Conservation (phyloP, 495 filamentous ascomycete genomes). For the Penicillium bovifimosum region DNA sequence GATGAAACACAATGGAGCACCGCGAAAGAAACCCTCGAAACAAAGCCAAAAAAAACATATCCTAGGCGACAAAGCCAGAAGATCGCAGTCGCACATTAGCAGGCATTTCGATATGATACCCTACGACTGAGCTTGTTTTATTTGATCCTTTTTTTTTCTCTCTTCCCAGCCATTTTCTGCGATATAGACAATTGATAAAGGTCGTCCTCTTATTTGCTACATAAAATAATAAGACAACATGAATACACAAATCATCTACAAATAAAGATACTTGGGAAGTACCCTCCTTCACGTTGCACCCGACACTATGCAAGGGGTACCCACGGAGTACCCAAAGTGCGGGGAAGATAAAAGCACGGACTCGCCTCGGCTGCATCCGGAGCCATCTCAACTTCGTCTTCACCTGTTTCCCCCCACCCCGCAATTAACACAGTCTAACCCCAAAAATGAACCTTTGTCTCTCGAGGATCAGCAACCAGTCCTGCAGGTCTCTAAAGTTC, state of each 20-base stretch:
- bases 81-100: slow-evolving; percentile 45
- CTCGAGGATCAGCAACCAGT: background rate
- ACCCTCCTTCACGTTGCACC: background rate
- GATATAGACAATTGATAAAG: slow-evolving; percentile 12
- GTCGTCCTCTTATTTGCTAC: background rate
- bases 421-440: background rate
- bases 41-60: slow-evolving; percentile 18
- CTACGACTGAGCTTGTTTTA: slow-evolving; percentile 40
- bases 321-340: background rate
- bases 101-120: slow-evolving; percentile 50
- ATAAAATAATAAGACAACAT: no score
- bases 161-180: slow-evolving; percentile 20
- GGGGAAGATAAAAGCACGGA: slow-evolving; percentile 8
- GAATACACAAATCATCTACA: no score
- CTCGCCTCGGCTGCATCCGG: slow-evolving; percentile 3
- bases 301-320: background rate
- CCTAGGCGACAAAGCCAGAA: slow-evolving; percentile 25
- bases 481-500: background rate
- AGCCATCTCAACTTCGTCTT: background rate
- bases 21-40: slow-evolving; percentile 12
- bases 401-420: background rate
- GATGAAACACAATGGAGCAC: slow-evolving; percentile 10
- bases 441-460: background rate
- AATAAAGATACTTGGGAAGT: background rate
- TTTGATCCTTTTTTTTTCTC: slow-evolving; percentile 12